Evolutionary conservation across 192 early-diverging fungal species (phyloP).

Genomic region (Lobulomyces angularis): DNA sequence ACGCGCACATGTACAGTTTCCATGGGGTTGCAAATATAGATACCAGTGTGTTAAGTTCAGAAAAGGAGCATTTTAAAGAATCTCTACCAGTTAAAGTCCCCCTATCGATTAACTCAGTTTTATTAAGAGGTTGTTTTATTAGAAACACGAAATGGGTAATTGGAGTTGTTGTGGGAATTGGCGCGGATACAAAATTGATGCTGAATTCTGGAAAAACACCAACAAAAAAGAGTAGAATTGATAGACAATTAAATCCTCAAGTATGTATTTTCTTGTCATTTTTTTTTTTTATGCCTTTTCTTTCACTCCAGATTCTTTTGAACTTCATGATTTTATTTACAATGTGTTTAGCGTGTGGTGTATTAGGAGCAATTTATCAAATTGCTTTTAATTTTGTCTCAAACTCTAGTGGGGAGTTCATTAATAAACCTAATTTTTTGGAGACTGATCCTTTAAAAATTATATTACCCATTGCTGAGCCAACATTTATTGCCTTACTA

Average conservation of each 20-base stretch:
- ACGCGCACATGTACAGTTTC: slow-evolving; percentile 76
- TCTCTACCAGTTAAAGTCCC: slow-evolving; percentile 21
- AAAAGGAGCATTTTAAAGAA: not conserved
- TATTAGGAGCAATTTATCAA: slow-evolving; percentile 26
- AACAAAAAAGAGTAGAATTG: slow-evolving; percentile 80
- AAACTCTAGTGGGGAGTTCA: slow-evolving; percentile 2
- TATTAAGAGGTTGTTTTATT: slow-evolving; percentile 84
- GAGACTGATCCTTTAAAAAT: too few relatives aligned
- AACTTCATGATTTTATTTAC: slow-evolving; percentile 38
- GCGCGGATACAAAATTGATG: slow-evolving; percentile 93
- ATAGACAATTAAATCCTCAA: slow-evolving; percentile 82
- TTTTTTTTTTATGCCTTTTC: slow-evolving; percentile 1
- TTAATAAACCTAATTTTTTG: too few relatives aligned
- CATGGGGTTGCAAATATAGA: slow-evolving; percentile 33
- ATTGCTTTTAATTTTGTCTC: slow-evolving; percentile 17
- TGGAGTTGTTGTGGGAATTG: slow-evolving; percentile 79
- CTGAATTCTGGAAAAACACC: slow-evolving; percentile 87
- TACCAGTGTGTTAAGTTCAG: not conserved
- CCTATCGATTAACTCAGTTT: slow-evolving; percentile 51
- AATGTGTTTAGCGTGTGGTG: slow-evolving; percentile 34
- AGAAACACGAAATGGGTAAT: slow-evolving; percentile 85
- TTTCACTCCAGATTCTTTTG: slow-evolving; percentile 11
- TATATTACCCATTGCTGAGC: slow-evolving; percentile 42
- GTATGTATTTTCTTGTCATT: slow-evolving; percentile 22
- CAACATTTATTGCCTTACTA: slow-evolving; percentile 40